Evolutionary conservation across 441 rosid species (phyloP), one percentile per base, ranked within the genome.

Genomic region (Populus hybrid): DNA sequence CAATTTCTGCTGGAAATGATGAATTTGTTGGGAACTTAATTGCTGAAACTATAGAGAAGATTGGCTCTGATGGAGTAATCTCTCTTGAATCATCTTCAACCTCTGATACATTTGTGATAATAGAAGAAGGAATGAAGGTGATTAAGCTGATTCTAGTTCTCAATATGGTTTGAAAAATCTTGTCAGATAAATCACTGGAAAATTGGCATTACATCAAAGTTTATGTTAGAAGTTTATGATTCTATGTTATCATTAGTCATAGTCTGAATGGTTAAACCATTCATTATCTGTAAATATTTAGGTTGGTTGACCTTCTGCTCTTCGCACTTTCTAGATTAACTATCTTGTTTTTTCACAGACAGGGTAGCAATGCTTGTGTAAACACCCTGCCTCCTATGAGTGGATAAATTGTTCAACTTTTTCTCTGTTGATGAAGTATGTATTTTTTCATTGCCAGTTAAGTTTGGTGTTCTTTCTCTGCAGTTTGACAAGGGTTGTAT

Each of bases 121-220:
- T 95, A 67, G 98, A 93, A 81, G 99, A 95, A 92, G 98, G 99
- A 78, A 82, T 93, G 90, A 92, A 93, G 97, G 99, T 95, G 82
- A 65, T 77, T 79, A 71, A 69, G 63, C 71, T 70, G 70, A 57
- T 74, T 79, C 75, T 80, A 57, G 57, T 67, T 63, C 63, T 21
- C 64, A 76, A 67, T 65, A 23, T 77, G 32, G 42, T 42, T 67
- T 67, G 34, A 71, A 71, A 28, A 8, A 69, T 30, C 67, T 0
- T 75, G 50, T 46, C 2, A 24, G 72, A 68, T 38, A 72, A 71
- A 24, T 46, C 34, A 23, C 24, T 36, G 28, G 46, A 63, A 75
- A 67, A 61, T 6, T 21, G 30, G 77, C 34, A 71, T 32, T 6
- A 23, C 23, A 14, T 34, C 16, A 26, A 26, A 26, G 26, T 26